Conservation (phyloP, 1,284 basidiomycete genomes). For the Xerocomus nothofagi region DNA sequence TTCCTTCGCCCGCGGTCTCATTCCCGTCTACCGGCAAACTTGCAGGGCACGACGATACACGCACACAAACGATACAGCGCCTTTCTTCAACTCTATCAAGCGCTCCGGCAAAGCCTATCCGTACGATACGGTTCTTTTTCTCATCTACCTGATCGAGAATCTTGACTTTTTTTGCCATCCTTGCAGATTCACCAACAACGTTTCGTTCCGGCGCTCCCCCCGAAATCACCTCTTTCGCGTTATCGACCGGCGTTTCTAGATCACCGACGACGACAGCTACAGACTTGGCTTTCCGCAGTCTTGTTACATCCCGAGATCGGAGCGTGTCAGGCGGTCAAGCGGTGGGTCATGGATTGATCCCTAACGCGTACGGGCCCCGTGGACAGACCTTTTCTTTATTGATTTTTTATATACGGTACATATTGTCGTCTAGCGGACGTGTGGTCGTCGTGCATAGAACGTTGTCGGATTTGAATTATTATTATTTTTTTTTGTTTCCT, state of each 20-base stretch:
- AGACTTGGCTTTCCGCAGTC: conserved; percentile 67
- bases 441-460: too few species aligned
- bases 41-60: conserved; percentile 61
- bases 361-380: too few species aligned
- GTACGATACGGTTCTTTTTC: conserved; percentile 36
- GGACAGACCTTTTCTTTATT: conserved; percentile 24
- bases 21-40: not conserved
- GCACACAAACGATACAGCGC: conserved; percentile 70
- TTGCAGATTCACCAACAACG: conserved; percentile 45
- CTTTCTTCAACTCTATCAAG: conserved; percentile 57
- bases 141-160: too few species aligned
- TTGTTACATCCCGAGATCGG: conserved; percentile 75
- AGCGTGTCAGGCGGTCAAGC: conserved; percentile 55
- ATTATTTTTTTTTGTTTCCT: too few species aligned
- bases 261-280: conserved; percentile 59
- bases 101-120: conserved; percentile 53
- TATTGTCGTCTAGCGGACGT: not conserved
- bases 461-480: too few species aligned
- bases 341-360: conserved; percentile 65
- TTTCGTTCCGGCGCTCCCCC: conserved; percentile 63
- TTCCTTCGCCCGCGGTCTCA: not conserved
- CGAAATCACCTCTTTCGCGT: conserved; percentile 66
- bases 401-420: conserved; percentile 21
- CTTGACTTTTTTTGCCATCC: too few species aligned
- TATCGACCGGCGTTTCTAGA: conserved; percentile 72